Evolutionary conservation across 768 basidiomycete species (phyloP).

Genomic region (Coprinopsis marcescibilis): DNA sequence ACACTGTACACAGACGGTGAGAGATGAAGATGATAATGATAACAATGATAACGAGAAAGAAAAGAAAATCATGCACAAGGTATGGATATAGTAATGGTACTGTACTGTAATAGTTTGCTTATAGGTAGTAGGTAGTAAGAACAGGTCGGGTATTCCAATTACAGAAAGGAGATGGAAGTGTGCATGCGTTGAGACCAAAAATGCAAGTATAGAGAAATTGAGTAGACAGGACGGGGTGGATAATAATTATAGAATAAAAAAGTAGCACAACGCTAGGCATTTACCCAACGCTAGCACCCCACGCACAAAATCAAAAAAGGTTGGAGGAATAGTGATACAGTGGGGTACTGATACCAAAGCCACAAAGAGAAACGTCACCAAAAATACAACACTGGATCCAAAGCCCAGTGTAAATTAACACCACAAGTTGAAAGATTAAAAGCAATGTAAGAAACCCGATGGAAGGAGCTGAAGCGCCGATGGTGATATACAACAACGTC

Average conservation of each 20-base stretch:
- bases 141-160: conserved; percentile 1
- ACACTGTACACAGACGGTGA: too few species aligned
- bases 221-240: not conserved
- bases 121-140: not conserved
- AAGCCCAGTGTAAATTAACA: not conserved
- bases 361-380: not conserved
- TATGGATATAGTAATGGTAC: not conserved
- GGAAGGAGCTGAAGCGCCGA: too few species aligned
- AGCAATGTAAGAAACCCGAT: not conserved
- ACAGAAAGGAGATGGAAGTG: not conserved
- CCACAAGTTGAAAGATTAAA: not conserved
- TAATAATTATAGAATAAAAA: too few species aligned
- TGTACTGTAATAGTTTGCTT: not conserved
- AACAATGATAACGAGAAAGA: too few species aligned
- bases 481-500: too few species aligned
- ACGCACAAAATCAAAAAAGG: too few species aligned
- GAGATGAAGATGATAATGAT: too few species aligned
- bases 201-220: not conserved
- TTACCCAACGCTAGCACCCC: too few species aligned
- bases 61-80: too few species aligned
- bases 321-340: not conserved
- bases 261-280: too few species aligned
- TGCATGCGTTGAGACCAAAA: not conserved
- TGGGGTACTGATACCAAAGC: not conserved
- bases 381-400: not conserved